Evolutionary conservation across 768 basidiomycete species (phyloP).

Genomic region (Suillus brevipes): DNA sequence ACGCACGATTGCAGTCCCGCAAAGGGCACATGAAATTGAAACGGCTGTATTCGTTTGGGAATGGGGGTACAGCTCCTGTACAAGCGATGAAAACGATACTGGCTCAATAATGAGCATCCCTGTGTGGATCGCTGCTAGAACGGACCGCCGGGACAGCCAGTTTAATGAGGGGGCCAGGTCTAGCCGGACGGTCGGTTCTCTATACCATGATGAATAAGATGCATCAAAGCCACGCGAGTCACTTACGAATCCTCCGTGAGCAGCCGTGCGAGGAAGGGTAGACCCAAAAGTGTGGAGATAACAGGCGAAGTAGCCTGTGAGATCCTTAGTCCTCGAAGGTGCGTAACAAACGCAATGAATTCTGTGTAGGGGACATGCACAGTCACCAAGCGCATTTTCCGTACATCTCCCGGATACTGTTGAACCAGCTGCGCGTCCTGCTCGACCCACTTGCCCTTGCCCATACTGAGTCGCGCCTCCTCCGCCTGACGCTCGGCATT

Average conservation of each 20-base stretch:
- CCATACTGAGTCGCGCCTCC: constrained; percentile 52
- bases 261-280: constrained; percentile 78
- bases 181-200: constrained; percentile 89
- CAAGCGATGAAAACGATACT: constrained; percentile 57
- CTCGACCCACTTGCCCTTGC: constrained; percentile 71
- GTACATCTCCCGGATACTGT: constrained; percentile 20
- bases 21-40: constrained; percentile 75
- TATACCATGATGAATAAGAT: constrained; percentile 31
- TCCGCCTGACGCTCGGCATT: constrained; percentile 51
- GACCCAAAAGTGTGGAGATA: constrained; percentile 70
- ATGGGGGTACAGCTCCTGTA: constrained; percentile 50
- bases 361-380: constrained; percentile 80
- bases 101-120: constrained; percentile 92
- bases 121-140: constrained; percentile 80
- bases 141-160: constrained; percentile 87
- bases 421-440: constrained; percentile 29
- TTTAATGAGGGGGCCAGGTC: constrained; percentile 93
- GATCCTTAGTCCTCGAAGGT: constrained; percentile 70
- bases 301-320: constrained; percentile 59
- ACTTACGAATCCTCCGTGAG: constrained; percentile 84
- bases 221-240: neutral
- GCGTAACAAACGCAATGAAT: constrained; percentile 72
- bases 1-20: constrained; percentile 57
- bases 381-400: constrained; percentile 51
- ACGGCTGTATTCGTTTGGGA: constrained; percentile 45